A percentile compares a stretch with the other conserved stretches of the same genome.
phyloP scores from a whole-genome alignment of 2,329 filamentous ascomycete genomes.

The Penicillium brevicompactum region DNA sequence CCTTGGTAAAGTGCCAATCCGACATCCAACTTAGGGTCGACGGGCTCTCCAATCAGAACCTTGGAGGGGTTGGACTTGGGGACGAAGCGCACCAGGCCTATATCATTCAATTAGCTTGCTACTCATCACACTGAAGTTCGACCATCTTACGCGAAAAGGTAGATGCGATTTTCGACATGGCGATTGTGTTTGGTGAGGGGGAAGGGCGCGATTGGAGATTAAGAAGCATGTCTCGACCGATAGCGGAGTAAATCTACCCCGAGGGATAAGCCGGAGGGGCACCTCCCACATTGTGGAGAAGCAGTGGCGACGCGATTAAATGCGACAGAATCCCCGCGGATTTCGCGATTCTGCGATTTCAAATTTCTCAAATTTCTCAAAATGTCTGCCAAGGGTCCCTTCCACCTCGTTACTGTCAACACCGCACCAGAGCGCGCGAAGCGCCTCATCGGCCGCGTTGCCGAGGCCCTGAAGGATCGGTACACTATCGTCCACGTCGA shows the following conservation, averaged over 20 bases:
- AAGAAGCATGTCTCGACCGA: not conserved
- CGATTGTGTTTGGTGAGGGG: constrained; percentile 3
- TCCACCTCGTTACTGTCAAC: constrained; percentile 68
- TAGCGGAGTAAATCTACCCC: constrained; percentile 30
- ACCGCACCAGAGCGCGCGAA: constrained; percentile 67
- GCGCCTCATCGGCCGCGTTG: constrained; percentile 62
- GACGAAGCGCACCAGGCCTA: constrained; percentile 63
- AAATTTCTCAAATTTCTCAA: constrained; percentile 5
- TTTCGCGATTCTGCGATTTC: constrained; percentile 18
- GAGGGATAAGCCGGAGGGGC: constrained; percentile 22
- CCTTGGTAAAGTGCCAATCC: constrained; percentile 59
- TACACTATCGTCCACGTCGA: constrained; percentile 65
- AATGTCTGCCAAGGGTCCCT: constrained; percentile 55
- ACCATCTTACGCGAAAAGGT: constrained; percentile 37
- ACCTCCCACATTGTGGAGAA: constrained; percentile 23
- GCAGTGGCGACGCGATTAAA: constrained; percentile 10
- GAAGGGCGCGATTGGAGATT: not conserved
- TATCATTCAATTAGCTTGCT: constrained; percentile 6
- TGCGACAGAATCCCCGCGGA: constrained; percentile 20
- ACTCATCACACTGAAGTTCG: not conserved
- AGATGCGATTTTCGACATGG: constrained; percentile 40
- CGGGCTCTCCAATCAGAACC: constrained; percentile 60
- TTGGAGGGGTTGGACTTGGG: constrained; percentile 54
- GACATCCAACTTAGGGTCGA: constrained; percentile 57
- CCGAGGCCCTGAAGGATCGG: constrained; percentile 62